A percentile compares a stretch with the other conserved stretches of the same genome.
Conservation (phyloP, 2,329 filamentous ascomycete genomes). For the Neofusicoccum parvum region DNA sequence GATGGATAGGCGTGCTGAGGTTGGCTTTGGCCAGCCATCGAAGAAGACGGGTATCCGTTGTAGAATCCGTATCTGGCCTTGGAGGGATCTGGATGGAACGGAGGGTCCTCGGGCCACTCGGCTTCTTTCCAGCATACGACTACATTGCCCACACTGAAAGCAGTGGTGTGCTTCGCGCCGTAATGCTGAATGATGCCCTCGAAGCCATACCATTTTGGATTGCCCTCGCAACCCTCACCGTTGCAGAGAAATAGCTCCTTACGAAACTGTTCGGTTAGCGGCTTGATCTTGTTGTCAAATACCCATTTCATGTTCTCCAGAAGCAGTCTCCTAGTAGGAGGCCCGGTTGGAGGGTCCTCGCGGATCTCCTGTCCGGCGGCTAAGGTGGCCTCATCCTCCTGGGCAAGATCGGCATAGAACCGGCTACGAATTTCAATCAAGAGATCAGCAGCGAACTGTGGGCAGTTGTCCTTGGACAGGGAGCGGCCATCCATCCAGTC, state of each 20-base stretch:
- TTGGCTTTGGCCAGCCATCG: constrained; percentile 25
- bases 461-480: constrained; percentile 64
- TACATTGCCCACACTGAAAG: constrained; percentile 69
- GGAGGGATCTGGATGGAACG: constrained; percentile 66
- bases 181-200: constrained; percentile 82
- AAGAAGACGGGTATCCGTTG: constrained; percentile 28
- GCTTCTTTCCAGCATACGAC: constrained; percentile 76
- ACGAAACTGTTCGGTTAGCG: constrained; percentile 64
- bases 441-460: constrained; percentile 72
- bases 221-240: constrained; percentile 61
- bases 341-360: constrained; percentile 54
- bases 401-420: constrained; percentile 65
- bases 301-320: constrained; percentile 87
- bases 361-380: constrained; percentile 18
- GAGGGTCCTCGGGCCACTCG: constrained; percentile 76
- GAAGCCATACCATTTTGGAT: constrained; percentile 70
- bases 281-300: constrained; percentile 75
- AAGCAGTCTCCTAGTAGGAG: constrained; percentile 65
- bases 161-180: constrained; percentile 75
- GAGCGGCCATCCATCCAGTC: constrained; percentile 66
- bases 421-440: constrained; percentile 66
- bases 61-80: constrained; percentile 45
- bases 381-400: constrained; percentile 50
- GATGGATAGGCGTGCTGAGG: constrained; percentile 30
- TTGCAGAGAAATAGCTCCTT: constrained; percentile 78